These are phyloP conservation scores for Sedum album DNA, from an alignment of 164 flowering plant genomes.

Conservation along the genomic window DNA sequence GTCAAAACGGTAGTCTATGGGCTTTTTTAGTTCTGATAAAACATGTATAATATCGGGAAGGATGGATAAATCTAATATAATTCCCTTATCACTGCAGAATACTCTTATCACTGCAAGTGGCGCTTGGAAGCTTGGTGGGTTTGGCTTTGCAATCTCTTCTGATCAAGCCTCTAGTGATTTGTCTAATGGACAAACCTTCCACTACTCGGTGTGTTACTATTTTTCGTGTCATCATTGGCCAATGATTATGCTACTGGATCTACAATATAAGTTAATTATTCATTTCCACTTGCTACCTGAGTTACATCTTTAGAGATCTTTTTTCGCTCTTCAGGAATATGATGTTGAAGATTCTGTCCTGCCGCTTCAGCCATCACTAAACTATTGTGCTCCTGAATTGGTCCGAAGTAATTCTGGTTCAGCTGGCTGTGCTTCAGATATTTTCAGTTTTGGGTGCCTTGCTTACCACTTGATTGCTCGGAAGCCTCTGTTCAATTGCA, in stretches of 20 bases:
- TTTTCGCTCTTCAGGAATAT: slow-evolving; percentile 54
- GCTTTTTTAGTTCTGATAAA: too few species aligned
- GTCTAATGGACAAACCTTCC: slow-evolving; percentile 51
- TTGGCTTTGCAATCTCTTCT: slow-evolving; percentile 73
- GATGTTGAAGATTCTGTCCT: slow-evolving; percentile 86
- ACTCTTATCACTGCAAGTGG: slow-evolving; percentile 78
- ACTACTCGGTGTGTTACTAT: slow-evolving; percentile 64
- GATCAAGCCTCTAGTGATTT: slow-evolving; percentile 48
- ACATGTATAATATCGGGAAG: too few species aligned
- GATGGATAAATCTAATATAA: not conserved
- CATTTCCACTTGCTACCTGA: not conserved
- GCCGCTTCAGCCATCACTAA: slow-evolving; percentile 89
- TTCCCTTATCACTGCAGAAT: slow-evolving; percentile 49
- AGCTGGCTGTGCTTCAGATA: slow-evolving; percentile 56
- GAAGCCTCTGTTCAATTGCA: slow-evolving; percentile 84
- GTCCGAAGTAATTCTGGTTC: slow-evolving; percentile 50
- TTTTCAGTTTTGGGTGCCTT: slow-evolving; percentile 94
- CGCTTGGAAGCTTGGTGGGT: slow-evolving; percentile 97
- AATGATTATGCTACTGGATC: not conserved
- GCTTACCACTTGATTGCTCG: slow-evolving; percentile 81
- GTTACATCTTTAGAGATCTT: not conserved
- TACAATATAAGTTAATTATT: not conserved
- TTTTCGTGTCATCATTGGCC: not conserved
- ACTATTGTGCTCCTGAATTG: slow-evolving; percentile 92
- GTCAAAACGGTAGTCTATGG: too few species aligned